Conservation (phyloP, 1,284 basidiomycete genomes). For the Blastosporella zonata region DNA sequence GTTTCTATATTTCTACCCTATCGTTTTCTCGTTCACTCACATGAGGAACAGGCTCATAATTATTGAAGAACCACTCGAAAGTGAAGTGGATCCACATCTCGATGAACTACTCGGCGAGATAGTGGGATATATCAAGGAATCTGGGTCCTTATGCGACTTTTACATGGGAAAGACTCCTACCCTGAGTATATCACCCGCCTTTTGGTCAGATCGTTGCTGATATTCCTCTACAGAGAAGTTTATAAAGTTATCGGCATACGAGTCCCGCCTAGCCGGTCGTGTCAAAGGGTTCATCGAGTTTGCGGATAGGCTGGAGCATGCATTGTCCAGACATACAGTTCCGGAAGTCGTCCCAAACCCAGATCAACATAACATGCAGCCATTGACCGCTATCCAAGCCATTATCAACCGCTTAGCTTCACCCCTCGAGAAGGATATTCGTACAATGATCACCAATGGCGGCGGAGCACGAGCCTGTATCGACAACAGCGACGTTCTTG, state of each 20-base stretch:
- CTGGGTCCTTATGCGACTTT: background rate
- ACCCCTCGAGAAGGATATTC: too few relatives aligned
- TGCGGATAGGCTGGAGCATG: background rate
- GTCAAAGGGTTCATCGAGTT: background rate
- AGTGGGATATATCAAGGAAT: background rate
- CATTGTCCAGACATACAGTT: background rate
- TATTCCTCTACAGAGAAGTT: background rate
- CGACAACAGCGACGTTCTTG: too few relatives aligned
- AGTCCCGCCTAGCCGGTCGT: background rate
- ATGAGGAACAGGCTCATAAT: background rate
- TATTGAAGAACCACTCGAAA: too few relatives aligned
- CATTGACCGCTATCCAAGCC: background rate
- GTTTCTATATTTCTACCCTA: background rate
- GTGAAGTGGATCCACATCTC: background rate
- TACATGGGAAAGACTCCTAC: too few relatives aligned
- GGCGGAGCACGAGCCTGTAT: too few relatives aligned
- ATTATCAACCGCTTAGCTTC: too few relatives aligned
- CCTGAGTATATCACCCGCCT: too few relatives aligned
- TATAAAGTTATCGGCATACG: background rate
- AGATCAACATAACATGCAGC: too few relatives aligned
- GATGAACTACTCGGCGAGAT: background rate
- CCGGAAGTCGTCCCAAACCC: too few relatives aligned
- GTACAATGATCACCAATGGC: too few relatives aligned
- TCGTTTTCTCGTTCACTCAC: background rate
- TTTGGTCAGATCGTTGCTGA: background rate